Evolutionary conservation across 805 yeast species (phyloP).

Genomic region (Yarrowia deformans): DNA sequence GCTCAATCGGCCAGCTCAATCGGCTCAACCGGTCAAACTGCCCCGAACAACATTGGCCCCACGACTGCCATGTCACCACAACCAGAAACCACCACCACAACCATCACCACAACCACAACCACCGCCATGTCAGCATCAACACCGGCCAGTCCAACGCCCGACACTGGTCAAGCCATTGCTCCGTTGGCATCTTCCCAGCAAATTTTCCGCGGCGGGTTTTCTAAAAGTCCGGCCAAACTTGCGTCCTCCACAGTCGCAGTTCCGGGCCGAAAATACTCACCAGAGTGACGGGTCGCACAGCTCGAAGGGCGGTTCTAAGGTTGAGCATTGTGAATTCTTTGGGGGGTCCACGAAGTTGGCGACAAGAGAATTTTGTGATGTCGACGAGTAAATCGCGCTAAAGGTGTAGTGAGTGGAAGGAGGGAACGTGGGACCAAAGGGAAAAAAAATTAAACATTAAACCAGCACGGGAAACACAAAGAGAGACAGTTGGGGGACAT

Average conservation of each 20-base stretch:
- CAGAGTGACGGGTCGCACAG: slow-evolving; percentile 34
- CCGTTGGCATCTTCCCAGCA: background rate
- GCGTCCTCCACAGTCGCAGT: no score
- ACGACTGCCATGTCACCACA: no score
- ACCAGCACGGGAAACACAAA: slow-evolving; percentile 14
- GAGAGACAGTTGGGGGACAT: no score
- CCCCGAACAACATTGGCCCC: no score
- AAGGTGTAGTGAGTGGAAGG: slow-evolving; percentile 19
- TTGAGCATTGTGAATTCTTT: slow-evolving; percentile 35
- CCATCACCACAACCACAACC: no score
- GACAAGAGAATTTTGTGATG: background rate
- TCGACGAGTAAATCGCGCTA: slow-evolving; percentile 39
- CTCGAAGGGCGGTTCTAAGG: slow-evolving; percentile 38
- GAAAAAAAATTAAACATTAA: slow-evolving; percentile 25
- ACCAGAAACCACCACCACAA: no score
- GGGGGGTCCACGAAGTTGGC: slow-evolving; percentile 15
- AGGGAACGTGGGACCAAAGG: slow-evolving; percentile 30
- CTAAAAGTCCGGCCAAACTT: background rate
- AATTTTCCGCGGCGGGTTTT: background rate
- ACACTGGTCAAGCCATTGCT: no score
- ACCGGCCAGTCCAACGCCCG: no score
- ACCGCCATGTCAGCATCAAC: no score
- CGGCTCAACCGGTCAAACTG: no score
- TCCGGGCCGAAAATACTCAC: slow-evolving; percentile 7
- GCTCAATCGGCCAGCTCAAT: no score